These are phyloP conservation scores for Rheum nobile DNA, from an alignment of 148 eudicot species.

Conservation along the genomic window DNA sequence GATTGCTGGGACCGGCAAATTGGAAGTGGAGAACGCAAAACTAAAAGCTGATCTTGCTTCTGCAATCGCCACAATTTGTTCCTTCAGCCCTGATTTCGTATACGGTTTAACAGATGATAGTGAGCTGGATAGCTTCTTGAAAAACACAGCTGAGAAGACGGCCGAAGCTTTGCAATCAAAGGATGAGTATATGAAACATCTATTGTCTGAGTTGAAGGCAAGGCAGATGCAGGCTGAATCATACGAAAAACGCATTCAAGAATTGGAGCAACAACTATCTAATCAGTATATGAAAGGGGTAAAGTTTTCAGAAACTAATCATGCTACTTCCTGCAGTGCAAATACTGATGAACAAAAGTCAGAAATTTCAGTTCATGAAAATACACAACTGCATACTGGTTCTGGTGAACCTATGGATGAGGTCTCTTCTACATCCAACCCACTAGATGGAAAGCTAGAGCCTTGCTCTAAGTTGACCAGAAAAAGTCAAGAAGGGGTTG, in stretches of 20 bases:
- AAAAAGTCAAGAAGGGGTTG: slow-evolving; percentile 43
- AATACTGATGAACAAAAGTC: slow-evolving; percentile 49
- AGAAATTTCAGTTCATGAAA: slow-evolving; percentile 44
- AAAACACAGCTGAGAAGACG: slow-evolving; percentile 73
- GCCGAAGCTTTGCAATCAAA: slow-evolving; percentile 72
- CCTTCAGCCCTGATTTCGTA: slow-evolving; percentile 42
- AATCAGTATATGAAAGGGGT: slow-evolving; percentile 38
- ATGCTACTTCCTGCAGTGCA: slow-evolving; percentile 24
- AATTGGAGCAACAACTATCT: slow-evolving; percentile 69
- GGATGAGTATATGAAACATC: slow-evolving; percentile 76
- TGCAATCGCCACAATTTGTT: slow-evolving; percentile 70
- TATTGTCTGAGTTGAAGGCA: slow-evolving; percentile 47
- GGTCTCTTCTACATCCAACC: slow-evolving; percentile 42
- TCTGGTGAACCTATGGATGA: slow-evolving; percentile 57
- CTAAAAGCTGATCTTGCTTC: slow-evolving; percentile 95
- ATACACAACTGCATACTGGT: slow-evolving; percentile 25
- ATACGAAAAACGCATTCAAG: slow-evolving; percentile 79
- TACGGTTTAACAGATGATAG: slow-evolving; percentile 53
- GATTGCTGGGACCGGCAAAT: slow-evolving; percentile 83
- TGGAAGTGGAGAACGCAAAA: slow-evolving; percentile 95
- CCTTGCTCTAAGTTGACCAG: slow-evolving; percentile 17
- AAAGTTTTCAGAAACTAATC: slow-evolving; percentile 27
- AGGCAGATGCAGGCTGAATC: slow-evolving; percentile 74
- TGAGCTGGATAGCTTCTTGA: slow-evolving; percentile 43
- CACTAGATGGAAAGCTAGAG: slow-evolving; percentile 28